Percentiles rank a stretch among this genome's conserved stretches.
These are phyloP conservation scores for Scheffersomyces lignicola DNA, from an alignment of 1,139 yeast species.

Conservation along the genomic window DNA sequence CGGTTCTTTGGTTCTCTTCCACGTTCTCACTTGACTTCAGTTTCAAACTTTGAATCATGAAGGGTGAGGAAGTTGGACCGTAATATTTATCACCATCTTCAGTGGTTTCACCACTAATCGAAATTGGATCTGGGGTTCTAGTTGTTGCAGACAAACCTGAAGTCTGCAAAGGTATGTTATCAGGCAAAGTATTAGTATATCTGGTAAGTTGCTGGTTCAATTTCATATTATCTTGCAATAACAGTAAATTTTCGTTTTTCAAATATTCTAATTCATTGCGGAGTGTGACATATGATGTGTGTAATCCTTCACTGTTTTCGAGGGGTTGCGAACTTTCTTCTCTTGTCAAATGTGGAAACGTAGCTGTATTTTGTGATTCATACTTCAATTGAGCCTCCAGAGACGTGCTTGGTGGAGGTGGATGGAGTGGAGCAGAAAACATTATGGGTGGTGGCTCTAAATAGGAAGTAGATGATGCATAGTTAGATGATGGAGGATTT, in stretches of 20 bases:
- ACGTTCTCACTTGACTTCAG: constrained; percentile 16
- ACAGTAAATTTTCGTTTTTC: constrained; percentile 20
- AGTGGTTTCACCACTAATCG: constrained; percentile 23
- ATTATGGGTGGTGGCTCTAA: not conserved
- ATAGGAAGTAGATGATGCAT: constrained; percentile 1
- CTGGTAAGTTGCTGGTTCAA: constrained; percentile 13
- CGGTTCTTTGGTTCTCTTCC: constrained; percentile 15
- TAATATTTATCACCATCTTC: constrained; percentile 43
- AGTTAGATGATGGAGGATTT: constrained; percentile 16
- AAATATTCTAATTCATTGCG: constrained; percentile 16
- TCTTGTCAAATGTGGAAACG: not conserved
- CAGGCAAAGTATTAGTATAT: not conserved
- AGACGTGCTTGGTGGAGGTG: not conserved
- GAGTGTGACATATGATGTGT: constrained; percentile 1
- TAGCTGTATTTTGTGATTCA: not conserved
- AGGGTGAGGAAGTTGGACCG: constrained; percentile 51
- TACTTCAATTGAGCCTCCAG: not conserved
- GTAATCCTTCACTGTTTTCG: not conserved
- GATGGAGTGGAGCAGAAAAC: not conserved
- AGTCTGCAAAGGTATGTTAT: constrained; percentile 1
- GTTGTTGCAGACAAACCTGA: not conserved
- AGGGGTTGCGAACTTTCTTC: not conserved
- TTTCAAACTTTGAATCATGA: constrained; percentile 41
- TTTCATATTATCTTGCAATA: constrained; percentile 20
- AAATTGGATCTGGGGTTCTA: not conserved